phyloP scores from a whole-genome alignment of 2,329 filamentous ascomycete genomes.

The Penicillium sp. region DNA sequence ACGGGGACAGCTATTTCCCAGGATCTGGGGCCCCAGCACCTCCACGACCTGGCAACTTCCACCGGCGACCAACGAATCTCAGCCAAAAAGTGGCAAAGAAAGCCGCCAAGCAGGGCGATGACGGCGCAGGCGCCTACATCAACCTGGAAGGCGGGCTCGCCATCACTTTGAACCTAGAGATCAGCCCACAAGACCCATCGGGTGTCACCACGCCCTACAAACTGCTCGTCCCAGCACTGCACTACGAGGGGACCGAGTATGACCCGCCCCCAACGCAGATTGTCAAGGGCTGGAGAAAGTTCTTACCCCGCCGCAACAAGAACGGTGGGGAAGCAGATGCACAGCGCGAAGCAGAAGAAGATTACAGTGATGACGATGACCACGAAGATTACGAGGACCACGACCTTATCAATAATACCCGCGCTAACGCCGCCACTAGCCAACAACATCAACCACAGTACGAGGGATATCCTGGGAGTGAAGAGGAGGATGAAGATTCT shows the following conservation, averaged over 20 bases:
- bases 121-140: conserved; percentile 56
- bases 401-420: conserved; percentile 25
- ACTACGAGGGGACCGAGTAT: conserved; percentile 46
- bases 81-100: conserved; percentile 60
- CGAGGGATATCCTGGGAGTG: conserved; percentile 23
- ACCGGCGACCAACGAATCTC: conserved; percentile 68
- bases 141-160: conserved; percentile 82
- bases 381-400: conserved; percentile 24
- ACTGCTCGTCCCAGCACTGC: conserved; percentile 75
- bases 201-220: conserved; percentile 87
- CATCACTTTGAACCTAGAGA: conserved; percentile 83
- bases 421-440: conserved; percentile 21
- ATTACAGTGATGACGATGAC: conserved; percentile 19
- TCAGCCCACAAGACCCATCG: conserved; percentile 77
- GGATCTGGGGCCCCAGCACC: conserved; percentile 16
- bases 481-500: conserved; percentile 16
- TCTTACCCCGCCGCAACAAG: conserved; percentile 32
- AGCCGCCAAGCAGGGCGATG: conserved; percentile 52
- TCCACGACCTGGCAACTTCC: conserved; percentile 50
- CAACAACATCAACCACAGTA: conserved; percentile 14
- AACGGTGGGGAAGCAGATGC: conserved; percentile 3
- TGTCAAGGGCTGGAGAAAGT: conserved; percentile 42
- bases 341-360: conserved; percentile 13
- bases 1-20: conserved; percentile 35
- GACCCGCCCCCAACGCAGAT: conserved; percentile 37